Evolutionary conservation across 495 filamentous ascomycete species (phyloP), one percentile per base, ranked within the genome.

Genomic region (Daldinia grandis): DNA sequence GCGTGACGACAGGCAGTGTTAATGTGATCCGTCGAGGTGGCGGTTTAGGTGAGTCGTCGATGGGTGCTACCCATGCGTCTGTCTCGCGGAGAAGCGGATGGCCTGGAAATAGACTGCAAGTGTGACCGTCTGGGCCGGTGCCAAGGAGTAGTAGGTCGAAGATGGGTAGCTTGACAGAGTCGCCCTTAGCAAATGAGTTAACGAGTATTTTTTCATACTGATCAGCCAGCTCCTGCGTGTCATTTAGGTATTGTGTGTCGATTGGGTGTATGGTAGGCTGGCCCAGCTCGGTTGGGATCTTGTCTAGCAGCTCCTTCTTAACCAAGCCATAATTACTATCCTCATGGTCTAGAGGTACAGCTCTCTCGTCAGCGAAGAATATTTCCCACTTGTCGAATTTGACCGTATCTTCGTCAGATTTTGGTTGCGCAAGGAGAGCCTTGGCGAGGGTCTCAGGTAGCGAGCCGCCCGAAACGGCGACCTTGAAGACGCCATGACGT

Each of bases 351-450:
- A 98, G 90, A 9, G 96, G 93, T 30, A 99, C 96, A 28, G 91
- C 91, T 71, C 95, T 92, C 86, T 99, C 95, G 74, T 99, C 95
- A 69, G 95, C 95, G 81, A 97, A 98, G 87, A 98, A 99, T 76
- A 99, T 91, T 72, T 98, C 91, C 95, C 95, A 99, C 76, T 92
- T 93, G 76, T 84, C 83, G 84, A 95, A 98, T 70, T 89, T 83
- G 61, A 93, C 79, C 7, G 81, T 83, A 65, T 93, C 89, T 27
- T 90, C 89, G 10, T 81, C 78, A 37, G 85, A 87, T 64, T 86
- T 81, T 17, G 87, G 80, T 0, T 84, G 80, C 0, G 89, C 78
- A 4, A 98, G 87, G 9, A 99, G 89, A 2, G 93, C 92, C 49
- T 83, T 75, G 19, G 93, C 93, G 24, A 99, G 92, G 27, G 90